phyloP scores from a whole-genome alignment of 495 filamentous ascomycete species.

The Penicillium cosmopolitanum region DNA sequence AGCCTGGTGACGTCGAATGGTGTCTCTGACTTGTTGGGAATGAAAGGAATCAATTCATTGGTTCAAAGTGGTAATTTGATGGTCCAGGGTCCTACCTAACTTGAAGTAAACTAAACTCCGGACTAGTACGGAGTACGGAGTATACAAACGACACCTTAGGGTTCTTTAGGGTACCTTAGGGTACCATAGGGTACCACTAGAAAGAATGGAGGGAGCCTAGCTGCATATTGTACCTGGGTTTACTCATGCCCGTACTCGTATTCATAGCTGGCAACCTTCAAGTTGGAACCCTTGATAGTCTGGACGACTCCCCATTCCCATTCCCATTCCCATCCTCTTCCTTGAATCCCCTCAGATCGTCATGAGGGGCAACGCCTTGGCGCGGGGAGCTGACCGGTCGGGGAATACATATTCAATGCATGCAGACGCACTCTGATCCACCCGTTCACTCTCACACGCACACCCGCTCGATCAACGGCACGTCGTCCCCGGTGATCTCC shows the following conservation, averaged over 20 bases:
- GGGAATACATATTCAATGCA: conserved; percentile 2
- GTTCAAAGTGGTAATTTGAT: too few relatives aligned
- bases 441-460: background rate
- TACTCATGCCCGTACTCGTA: background rate
- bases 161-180: too few relatives aligned
- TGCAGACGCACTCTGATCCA: conserved; percentile 9
- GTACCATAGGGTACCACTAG: too few relatives aligned
- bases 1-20: conserved; percentile 16
- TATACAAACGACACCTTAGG: background rate
- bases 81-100: background rate
- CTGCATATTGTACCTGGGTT: background rate
- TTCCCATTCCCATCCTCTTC: background rate
- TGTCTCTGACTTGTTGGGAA: background rate
- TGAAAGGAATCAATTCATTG: too few relatives aligned
- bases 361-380: conserved; percentile 34
- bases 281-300: too few relatives aligned
- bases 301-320: too few relatives aligned
- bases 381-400: conserved; percentile 13
- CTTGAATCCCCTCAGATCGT: conserved; percentile 16
- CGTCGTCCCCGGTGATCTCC: conserved; percentile 75
- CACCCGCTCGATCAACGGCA: conserved; percentile 53
- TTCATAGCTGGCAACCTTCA: too few relatives aligned
- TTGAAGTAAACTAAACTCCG: background rate
- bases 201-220: too few relatives aligned
- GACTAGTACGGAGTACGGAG: background rate